Percentiles rank a stretch among this genome's conserved stretches.
Evolutionary conservation across 352 stramenopile genomes (phyloP).

Genomic region (Phytophthora nicotianae): DNA sequence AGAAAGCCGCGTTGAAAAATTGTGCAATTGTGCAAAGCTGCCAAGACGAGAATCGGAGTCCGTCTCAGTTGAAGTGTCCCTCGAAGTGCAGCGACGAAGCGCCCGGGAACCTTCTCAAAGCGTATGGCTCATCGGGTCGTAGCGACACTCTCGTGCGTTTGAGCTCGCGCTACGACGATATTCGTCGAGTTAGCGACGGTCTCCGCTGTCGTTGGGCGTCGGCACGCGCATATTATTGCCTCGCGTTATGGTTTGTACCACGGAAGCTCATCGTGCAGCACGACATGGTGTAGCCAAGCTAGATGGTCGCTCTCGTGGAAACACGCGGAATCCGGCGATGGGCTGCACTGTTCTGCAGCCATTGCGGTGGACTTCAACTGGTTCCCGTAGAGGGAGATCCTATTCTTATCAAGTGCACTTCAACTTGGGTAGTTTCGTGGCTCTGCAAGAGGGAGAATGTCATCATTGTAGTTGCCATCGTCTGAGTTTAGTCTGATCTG

Average conservation of each 20-base stretch:
- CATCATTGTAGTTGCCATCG: constrained; percentile 1
- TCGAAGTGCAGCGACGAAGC: constrained; percentile 14
- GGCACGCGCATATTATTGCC: not conserved
- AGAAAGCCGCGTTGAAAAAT: constrained; percentile 13
- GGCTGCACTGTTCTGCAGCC: not conserved
- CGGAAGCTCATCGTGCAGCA: constrained; percentile 4
- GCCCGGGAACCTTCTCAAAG: constrained; percentile 14
- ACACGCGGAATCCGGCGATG: not conserved
- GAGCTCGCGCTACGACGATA: constrained; percentile 2
- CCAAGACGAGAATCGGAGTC: constrained; percentile 4
- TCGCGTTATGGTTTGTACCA: too few relatives aligned
- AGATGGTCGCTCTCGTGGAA: not conserved
- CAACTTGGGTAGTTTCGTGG: constrained; percentile 12
- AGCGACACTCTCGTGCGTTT: constrained; percentile 28
- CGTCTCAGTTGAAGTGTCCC: constrained; percentile 21
- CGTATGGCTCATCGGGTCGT: constrained; percentile 4
- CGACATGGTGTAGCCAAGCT: not conserved
- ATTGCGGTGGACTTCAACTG: constrained; percentile 12
- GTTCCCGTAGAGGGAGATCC: constrained; percentile 11
- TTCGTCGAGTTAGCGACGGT: not conserved
- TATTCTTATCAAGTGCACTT: constrained; percentile 23
- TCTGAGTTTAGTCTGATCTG: not conserved
- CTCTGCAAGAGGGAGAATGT: constrained; percentile 3
- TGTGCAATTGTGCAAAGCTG: not conserved
- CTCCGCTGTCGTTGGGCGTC: not conserved